Base-by-base conservation (phyloP, 495 filamentous ascomycete species). In the Tuber umbilicatum region DNA sequence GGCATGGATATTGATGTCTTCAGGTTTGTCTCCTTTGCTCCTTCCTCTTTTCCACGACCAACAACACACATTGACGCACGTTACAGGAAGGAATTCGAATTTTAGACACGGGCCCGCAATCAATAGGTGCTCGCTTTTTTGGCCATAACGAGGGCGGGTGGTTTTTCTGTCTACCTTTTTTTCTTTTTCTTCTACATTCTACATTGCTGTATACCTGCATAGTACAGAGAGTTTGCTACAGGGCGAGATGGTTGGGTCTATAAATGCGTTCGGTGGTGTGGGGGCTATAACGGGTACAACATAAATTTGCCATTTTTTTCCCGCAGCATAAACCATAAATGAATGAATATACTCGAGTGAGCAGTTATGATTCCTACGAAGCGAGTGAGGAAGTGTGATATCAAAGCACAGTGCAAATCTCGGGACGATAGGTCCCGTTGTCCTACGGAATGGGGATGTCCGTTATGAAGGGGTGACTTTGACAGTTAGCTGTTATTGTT, bases 1-100 rank as follows among this genome's bases (percentile, higher is more conserved):
- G 94, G 93, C 42, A 93, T 99, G 86, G 93, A 98, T 85, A 90
- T 97, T 60, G 94, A 97, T 81, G 85, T 88, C 23, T 97, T 98
- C 86, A 88, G 94, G 80, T 81, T 78, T 79, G 76, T 81, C 35
- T 35, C 74, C n/a, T 73, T 71, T 55, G 75, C 70, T 43, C 39
- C 60, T 70, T 47, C 70, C 70, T 47, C 70, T 35, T 37, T 42
- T 9, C 45, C 37, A 19, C n/a, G 23, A 10, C 31, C 31, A 72
- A 47, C 41, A 38, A 23, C 40, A 31, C 21, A n/a, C 40, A n/a
- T 72, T 50, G 45, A 41, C 23, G 21, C 21, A 40, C 45, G 77
- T 71, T 47, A 72, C 74, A 80, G 78, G 80, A 87, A 87, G 80
- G 90, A 92, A 83, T 92, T 93, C 87, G 90, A 92, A 73, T 92